Percentiles rank a stretch among this genome's conserved stretches.
These are phyloP conservation scores for Cladosporium halotolerans DNA, from an alignment of 2,329 filamentous ascomycete species.

Conservation along the genomic window DNA sequence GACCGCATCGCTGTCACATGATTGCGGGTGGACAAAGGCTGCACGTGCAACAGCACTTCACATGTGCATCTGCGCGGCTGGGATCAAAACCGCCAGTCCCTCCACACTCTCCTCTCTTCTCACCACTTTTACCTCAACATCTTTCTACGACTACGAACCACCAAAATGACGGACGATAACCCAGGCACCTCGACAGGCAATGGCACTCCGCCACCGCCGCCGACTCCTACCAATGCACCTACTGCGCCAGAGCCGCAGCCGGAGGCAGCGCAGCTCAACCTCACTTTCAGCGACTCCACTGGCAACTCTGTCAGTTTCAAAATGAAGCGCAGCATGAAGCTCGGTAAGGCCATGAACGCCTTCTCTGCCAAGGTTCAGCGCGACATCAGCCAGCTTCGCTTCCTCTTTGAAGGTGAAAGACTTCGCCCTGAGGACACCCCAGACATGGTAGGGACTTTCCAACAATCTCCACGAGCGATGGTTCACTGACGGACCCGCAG, in stretches of 20 bases:
- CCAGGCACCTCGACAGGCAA: neutral
- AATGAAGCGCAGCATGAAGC: constrained; percentile 20
- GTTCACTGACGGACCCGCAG: constrained; percentile 12
- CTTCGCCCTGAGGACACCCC: constrained; percentile 16
- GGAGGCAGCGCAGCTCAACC: constrained; percentile 1
- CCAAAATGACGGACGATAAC: neutral
- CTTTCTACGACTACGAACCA: neutral
- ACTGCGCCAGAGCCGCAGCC: too few species aligned
- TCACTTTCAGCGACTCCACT: constrained; percentile 17
- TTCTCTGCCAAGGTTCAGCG: constrained; percentile 16
- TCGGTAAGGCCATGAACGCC: constrained; percentile 22
- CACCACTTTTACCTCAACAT: neutral
- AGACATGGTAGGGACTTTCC: constrained; percentile 15
- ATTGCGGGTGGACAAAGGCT: too few species aligned
- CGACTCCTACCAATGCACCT: too few species aligned
- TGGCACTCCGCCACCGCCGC: too few species aligned
- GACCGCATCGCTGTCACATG: neutral
- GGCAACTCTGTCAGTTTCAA: constrained; percentile 19
- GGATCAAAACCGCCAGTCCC: neutral
- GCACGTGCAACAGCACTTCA: neutral
- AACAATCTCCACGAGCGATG: neutral
- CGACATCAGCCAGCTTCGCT: constrained; percentile 13
- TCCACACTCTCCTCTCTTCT: neutral
- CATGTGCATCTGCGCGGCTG: too few species aligned
- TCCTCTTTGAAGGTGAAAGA: constrained; percentile 21